A percentile compares a stretch with the other conserved stretches of the same genome.
phyloP scores from a whole-genome alignment of 164 flowering plant genomes.

The Pachysandra terminalis region DNA sequence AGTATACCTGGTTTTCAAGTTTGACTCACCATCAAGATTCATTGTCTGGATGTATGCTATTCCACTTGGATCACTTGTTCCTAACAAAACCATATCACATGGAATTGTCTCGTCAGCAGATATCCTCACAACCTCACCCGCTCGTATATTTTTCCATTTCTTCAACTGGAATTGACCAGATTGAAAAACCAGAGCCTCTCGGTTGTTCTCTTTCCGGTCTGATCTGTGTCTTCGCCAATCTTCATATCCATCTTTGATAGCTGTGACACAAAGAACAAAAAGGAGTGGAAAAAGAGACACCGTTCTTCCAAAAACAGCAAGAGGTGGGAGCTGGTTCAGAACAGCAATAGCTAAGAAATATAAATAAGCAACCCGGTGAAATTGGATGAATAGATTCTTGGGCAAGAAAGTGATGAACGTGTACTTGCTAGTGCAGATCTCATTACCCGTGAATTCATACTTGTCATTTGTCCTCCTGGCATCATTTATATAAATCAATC shows the following conservation, averaged over 20 bases:
- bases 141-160: slow-evolving; percentile 70
- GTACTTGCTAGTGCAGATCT: slow-evolving; percentile 85
- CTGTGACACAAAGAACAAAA: slow-evolving; percentile 85
- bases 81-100: slow-evolving; percentile 83
- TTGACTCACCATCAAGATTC: slow-evolving; percentile 94
- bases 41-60: slow-evolving; percentile 89
- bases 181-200: slow-evolving; percentile 62
- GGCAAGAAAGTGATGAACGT: slow-evolving; percentile 81
- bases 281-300: slow-evolving; percentile 90
- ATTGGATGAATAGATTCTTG: slow-evolving; percentile 87
- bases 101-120: slow-evolving; percentile 75
- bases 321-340: slow-evolving; percentile 93
- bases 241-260: slow-evolving; percentile 93
- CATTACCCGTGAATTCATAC: slow-evolving; percentile 84
- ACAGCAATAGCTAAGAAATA: slow-evolving; percentile 89
- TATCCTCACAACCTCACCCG: slow-evolving; percentile 81
- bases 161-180: slow-evolving; percentile 46
- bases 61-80: slow-evolving; percentile 85
- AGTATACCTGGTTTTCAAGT: slow-evolving; percentile 91
- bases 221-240: slow-evolving; percentile 96
- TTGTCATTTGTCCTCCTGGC: slow-evolving; percentile 75
- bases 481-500: slow-evolving; percentile 73
- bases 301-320: slow-evolving; percentile 94
- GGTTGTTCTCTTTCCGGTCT: slow-evolving; percentile 76
- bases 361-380: slow-evolving; percentile 84